phyloP scores from a whole-genome alignment of 148 eudicot species.

The Vaccinium macrocarpon region DNA sequence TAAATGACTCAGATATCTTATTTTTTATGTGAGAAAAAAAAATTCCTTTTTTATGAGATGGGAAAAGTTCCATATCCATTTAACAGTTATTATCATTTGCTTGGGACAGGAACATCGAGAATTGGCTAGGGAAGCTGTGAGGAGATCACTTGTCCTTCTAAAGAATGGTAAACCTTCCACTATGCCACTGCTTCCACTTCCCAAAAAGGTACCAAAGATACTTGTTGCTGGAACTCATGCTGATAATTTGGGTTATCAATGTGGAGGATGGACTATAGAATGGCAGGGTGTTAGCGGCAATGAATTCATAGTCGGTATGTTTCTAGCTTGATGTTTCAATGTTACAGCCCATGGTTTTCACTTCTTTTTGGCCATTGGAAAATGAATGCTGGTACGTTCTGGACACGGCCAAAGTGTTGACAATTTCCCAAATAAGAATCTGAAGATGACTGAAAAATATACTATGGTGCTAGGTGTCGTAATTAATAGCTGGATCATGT shows the following conservation, averaged over 20 bases:
- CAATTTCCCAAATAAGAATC: neutral
- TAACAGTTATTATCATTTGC: neutral
- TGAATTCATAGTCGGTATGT: slow-evolving; percentile 43
- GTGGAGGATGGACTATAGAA: slow-evolving; percentile 73
- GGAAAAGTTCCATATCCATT: neutral
- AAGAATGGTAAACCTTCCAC: slow-evolving; percentile 51
- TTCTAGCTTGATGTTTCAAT: neutral
- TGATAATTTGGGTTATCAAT: slow-evolving; percentile 62
- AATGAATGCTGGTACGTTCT: neutral
- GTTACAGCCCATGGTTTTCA: neutral
- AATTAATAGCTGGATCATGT: neutral
- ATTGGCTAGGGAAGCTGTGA: slow-evolving; percentile 68
- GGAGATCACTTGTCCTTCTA: slow-evolving; percentile 64
- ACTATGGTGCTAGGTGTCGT: neutral
- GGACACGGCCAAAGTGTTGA: neutral
- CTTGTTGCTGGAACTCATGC: slow-evolving; percentile 70
- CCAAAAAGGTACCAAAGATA: slow-evolving; percentile 62
- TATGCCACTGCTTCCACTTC: slow-evolving; percentile 53
- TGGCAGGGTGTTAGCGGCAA: slow-evolving; percentile 64
- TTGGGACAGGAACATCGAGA: slow-evolving; percentile 57
- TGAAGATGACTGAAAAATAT: neutral
- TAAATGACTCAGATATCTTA: neutral
- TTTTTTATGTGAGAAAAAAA: too few relatives aligned
- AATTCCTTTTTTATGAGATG: neutral
- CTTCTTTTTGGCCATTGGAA: neutral